These are phyloP conservation scores for Trichosanthes cucumerina DNA, from an alignment of 306 rosid species.

Conservation along the genomic window DNA sequence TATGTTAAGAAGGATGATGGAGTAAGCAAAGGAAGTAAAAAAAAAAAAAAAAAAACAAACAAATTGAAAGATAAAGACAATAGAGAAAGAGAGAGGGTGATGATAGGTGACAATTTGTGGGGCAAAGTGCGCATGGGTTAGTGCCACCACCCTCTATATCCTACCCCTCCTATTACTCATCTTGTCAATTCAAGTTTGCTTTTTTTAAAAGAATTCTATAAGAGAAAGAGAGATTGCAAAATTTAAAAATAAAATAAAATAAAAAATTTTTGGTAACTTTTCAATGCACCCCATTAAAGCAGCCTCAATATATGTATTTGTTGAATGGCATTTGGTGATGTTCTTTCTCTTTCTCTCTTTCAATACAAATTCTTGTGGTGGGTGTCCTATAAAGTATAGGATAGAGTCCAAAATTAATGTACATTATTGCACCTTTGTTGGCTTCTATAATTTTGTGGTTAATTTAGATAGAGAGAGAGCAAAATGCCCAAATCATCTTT, in stretches of 20 bases:
- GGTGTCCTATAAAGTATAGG: constrained; percentile 1
- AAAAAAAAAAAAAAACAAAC: not conserved
- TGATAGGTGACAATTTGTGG: constrained; percentile 35
- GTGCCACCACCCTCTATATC: constrained; percentile 33
- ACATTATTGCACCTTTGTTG: not conserved
- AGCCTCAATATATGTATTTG: not conserved
- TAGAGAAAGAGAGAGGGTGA: constrained; percentile 37
- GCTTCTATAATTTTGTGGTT: not conserved
- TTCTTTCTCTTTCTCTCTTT: not conserved
- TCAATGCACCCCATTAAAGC: constrained; percentile 4
- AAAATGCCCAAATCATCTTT: constrained; percentile 12
- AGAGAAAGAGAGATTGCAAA: not conserved
- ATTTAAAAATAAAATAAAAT: not conserved
- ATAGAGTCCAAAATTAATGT: constrained; percentile 9
- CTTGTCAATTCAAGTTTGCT: constrained; percentile 26
- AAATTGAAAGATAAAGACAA: constrained; percentile 14
- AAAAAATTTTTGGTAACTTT: not conserved
- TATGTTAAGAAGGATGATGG: not conserved
- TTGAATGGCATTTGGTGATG: not conserved
- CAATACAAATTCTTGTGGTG: not conserved
- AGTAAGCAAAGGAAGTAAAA: not conserved
- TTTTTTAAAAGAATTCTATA: not conserved
- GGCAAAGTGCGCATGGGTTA: constrained; percentile 37
- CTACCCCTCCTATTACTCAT: constrained; percentile 24
- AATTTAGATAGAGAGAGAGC: not conserved